Conservation (phyloP, 192 early-diverging fungal genomes). For the Coemansia furcata region DNA sequence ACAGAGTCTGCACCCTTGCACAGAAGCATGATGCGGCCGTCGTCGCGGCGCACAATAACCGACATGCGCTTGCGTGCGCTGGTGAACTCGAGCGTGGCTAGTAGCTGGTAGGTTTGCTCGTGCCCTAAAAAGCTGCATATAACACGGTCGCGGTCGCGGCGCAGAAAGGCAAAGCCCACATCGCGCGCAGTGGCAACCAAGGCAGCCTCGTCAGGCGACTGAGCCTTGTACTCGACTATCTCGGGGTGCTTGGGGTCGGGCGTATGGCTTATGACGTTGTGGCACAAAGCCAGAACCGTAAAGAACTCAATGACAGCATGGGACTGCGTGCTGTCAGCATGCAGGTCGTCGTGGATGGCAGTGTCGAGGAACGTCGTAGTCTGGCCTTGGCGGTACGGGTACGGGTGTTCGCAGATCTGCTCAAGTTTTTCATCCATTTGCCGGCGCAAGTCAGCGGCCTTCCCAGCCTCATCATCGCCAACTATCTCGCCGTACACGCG, state of each 20-base stretch:
- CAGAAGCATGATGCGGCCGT: conserved; percentile 72
- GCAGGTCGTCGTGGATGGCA: conserved; percentile 62
- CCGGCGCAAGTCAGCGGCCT: conserved; percentile 17
- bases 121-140: conserved; percentile 73
- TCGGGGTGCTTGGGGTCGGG: conserved; percentile 53
- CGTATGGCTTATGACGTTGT: conserved; percentile 74
- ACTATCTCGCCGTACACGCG: conserved; percentile 69
- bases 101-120: conserved; percentile 59
- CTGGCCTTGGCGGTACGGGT: conserved; percentile 57
- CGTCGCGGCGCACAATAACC: conserved; percentile 76
- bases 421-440: conserved; percentile 62
- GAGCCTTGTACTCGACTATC: conserved; percentile 81
- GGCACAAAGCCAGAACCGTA: conserved; percentile 81
- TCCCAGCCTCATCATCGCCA: conserved; percentile 22
- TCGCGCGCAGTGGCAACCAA: conserved; percentile 83
- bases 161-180: conserved; percentile 77
- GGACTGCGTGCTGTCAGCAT: conserved; percentile 54
- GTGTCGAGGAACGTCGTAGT: conserved; percentile 72
- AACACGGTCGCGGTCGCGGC: conserved; percentile 68
- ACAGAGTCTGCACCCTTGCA: conserved; percentile 96
- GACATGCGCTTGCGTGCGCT: conserved; percentile 97
- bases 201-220: conserved; percentile 94
- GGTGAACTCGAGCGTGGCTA: conserved; percentile 87
- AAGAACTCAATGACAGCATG: conserved; percentile 77
- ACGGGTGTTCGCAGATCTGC: conserved; percentile 55